Evolutionary conservation across 1,139 yeast species (phyloP).

Genomic region (Pichia terricola): DNA sequence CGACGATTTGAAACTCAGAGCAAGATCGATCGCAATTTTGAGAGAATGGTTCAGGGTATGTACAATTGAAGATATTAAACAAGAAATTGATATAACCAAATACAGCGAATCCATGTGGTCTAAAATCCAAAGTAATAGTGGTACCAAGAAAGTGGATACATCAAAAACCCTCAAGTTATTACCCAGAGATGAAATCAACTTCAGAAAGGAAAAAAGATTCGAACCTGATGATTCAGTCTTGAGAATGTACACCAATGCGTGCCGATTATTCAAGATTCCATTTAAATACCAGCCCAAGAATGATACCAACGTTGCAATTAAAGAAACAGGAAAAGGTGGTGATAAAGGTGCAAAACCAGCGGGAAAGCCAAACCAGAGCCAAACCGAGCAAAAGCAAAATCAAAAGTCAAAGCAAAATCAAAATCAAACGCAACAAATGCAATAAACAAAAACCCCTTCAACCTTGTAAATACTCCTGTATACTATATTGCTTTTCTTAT

Average conservation of each 20-base stretch:
- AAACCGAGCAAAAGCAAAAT: too few species aligned
- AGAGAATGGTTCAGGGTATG: slow-evolving; percentile 25
- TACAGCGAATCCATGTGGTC: slow-evolving; percentile 3
- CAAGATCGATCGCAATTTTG: slow-evolving; percentile 21
- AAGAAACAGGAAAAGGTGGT: too few species aligned
- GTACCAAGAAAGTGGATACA: background rate
- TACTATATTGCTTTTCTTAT: too few species aligned
- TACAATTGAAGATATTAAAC: slow-evolving; percentile 14
- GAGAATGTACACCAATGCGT: slow-evolving; percentile 15
- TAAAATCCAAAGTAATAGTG: background rate
- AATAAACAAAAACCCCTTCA: too few species aligned
- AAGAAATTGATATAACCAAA: slow-evolving; percentile 5
- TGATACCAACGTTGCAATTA: background rate
- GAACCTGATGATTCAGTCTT: slow-evolving; percentile 16
- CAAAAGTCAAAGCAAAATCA: too few species aligned
- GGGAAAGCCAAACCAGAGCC: too few species aligned
- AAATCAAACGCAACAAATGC: too few species aligned
- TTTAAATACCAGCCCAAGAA: background rate
- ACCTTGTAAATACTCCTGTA: background rate
- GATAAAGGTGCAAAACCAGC: too few species aligned
- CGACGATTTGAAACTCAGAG: slow-evolving; percentile 18
- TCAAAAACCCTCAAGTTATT: slow-evolving; percentile 2
- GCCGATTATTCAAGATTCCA: slow-evolving; percentile 13
- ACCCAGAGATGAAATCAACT: slow-evolving; percentile 14
- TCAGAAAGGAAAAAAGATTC: slow-evolving; percentile 15